Evolutionary conservation across 495 filamentous ascomycete species (phyloP).

Genomic region (Penicillium soppii): DNA sequence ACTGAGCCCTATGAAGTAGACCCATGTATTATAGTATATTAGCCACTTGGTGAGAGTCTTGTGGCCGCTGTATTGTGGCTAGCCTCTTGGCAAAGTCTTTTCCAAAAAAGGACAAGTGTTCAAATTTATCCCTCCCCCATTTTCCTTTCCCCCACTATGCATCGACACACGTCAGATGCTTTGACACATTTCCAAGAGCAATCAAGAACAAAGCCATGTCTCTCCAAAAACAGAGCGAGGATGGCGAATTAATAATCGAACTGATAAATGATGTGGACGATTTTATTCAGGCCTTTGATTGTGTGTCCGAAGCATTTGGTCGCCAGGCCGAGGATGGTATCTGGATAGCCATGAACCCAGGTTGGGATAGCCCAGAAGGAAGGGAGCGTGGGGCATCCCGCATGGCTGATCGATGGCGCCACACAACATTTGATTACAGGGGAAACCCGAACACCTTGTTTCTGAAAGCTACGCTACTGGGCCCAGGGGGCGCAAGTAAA

Average conservation of each 20-base stretch:
- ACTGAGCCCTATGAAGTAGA: too few relatives aligned
- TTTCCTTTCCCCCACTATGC: too few relatives aligned
- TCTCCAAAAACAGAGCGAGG: neutral
- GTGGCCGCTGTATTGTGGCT: neutral
- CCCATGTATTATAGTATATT: too few relatives aligned
- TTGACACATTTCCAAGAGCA: too few relatives aligned
- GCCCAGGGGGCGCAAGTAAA: conserved; percentile 4
- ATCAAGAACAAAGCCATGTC: too few relatives aligned
- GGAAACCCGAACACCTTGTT: conserved; percentile 41
- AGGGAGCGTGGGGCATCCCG: conserved; percentile 21
- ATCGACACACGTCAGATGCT: too few relatives aligned
- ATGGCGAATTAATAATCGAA: neutral
- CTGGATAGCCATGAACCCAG: conserved; percentile 43
- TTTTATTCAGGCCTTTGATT: conserved; percentile 7
- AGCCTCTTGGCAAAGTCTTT: neutral
- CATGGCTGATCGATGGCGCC: conserved; percentile 30
- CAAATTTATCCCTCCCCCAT: neutral
- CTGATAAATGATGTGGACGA: neutral
- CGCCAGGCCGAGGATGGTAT: conserved; percentile 37
- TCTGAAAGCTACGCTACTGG: conserved; percentile 41
- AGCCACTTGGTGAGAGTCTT: too few relatives aligned
- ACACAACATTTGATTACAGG: conserved; percentile 23
- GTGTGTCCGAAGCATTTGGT: conserved; percentile 34
- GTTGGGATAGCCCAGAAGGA: conserved; percentile 41
- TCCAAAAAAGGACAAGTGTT: neutral